Base-by-base conservation (phyloP, 2,329 filamentous ascomycete genomes). In the Arthrocladium fulminans region DNA sequence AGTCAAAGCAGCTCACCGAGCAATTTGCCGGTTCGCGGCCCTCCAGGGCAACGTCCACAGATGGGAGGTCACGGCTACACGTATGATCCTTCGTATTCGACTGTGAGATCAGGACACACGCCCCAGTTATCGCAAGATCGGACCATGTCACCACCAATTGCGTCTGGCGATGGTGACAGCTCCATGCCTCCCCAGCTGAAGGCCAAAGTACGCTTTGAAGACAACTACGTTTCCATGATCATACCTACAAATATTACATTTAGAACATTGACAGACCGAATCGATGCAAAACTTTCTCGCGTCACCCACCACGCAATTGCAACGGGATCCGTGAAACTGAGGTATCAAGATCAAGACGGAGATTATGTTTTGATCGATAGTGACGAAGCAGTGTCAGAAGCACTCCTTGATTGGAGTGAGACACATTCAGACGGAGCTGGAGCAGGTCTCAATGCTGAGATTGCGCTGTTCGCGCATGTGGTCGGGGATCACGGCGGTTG, bases 171-270 rank as follows among this genome's bases (percentile, higher is more conserved):
- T 30, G 50, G 54, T 22, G 41, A 64, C 60, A 52, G 76, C 62
- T 57, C 71, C 65, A 73, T 75, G 61, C 75, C 65, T 61, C 88
- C 86, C 6, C 92, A 97, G 62, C 76, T 98, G 45, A 97, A 96
- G 69, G 89, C 96, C 44, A 94, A 94, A 64, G 88, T 98, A 49
- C 90, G 90, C 61, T 94, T 87, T 62, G 87, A 92, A 39, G 84
- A 85, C 40, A 92, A 89, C 62, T 94, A 94, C 58, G 84, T 96
- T 51, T 96, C 90, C 1, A 76, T 98, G n/a, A 90, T 98, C 9
- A 94, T 95, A 35, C 86, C 88, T 25, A 94, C 88, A 67, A 95
- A 94, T 63, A 97, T 97, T 60, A 84, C 87, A 34, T 97, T 94
- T 67, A 87, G 92, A 57, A 92, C 87, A 20, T 75, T 98, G 48